These are phyloP conservation scores for Porphyra umbilicalis DNA, from an alignment of 31 red algal genomes.

Conservation along the genomic window DNA sequence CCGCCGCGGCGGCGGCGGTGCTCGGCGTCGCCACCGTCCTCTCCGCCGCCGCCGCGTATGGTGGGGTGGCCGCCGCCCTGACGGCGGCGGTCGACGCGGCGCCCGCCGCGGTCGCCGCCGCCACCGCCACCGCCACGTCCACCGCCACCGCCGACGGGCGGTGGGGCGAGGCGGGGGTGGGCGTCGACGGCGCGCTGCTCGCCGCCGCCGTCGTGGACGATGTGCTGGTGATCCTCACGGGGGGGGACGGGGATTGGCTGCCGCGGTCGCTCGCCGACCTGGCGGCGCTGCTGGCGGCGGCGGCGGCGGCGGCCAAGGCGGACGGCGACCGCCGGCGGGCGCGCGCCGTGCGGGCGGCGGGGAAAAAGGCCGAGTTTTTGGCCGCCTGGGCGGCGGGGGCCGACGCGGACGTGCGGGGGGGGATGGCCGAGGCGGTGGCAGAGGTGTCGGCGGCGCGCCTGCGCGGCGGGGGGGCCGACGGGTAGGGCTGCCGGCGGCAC, in stretches of 20 bases:
- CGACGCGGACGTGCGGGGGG: neutral
- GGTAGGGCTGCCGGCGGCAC: neutral
- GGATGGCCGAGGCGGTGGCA: neutral
- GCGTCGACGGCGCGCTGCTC: neutral
- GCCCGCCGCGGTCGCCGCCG: neutral
- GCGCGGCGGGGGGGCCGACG: neutral
- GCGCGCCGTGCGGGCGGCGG: neutral
- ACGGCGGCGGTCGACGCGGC: neutral
- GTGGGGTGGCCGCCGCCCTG: neutral
- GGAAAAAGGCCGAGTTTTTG: neutral
- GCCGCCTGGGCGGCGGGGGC: neutral
- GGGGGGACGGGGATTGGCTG: neutral
- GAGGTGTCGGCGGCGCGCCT: neutral
- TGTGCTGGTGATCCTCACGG: neutral
- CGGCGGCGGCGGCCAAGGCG: neutral
- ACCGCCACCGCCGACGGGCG: neutral
- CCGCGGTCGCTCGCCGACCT: neutral
- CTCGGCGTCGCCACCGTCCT: neutral
- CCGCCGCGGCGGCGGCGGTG: neutral
- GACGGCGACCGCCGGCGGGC: no score
- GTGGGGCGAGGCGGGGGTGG: neutral
- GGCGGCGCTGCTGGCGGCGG: neutral
- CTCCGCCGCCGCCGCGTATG: neutral
- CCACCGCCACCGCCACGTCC: neutral
- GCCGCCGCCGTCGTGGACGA: neutral